Base-by-base conservation (phyloP, 2,329 filamentous ascomycete species). In the Clarireedia monteithiana region DNA sequence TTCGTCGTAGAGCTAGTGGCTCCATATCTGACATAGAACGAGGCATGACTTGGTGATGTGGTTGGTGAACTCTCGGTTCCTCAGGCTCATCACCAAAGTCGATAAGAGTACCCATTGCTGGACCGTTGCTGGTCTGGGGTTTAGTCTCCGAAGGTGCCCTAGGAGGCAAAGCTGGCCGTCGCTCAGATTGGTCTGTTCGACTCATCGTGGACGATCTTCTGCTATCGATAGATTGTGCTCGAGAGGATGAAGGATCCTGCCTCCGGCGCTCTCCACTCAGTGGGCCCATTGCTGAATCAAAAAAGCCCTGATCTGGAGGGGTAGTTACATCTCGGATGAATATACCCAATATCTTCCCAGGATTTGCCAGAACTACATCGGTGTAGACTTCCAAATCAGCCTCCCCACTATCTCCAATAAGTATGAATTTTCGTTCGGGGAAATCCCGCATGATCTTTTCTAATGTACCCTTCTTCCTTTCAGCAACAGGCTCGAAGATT, bases 301-400 rank as follows among this genome's bases (percentile, higher is more conserved):
- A 96, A 69, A 94, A 97, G 0, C 82, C 82, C 12, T 82, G 77
- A 48, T 76, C 77, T 39, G 88, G 80, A 0, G 86, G 81, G 0
- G 90, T 96, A 0, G 94, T 99, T 23, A 99, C 89, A 70, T 99
- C 94, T 55, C 95, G 82, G 61, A 99, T 97, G 70, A 97, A 97
- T 6, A 99, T 83, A 0, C 94, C 30, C 91, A 75, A 53, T 2
- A 99, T 84, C 27, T 89, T 82, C 0, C 88, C 88, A 0, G 91
- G 92, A 64, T 97, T 86, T 2, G 88, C 83, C 36, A 92, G 67
- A 0, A 87, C 91, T n/a, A 96, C 80, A 60, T 99, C 94, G 0
- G 91, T 96, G 67, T 99, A 99, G 0, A 97, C 91, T 70, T 99
- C 95, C 3, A 99, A 76, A 71, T 99, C 95, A 6, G 92, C 94